Evolutionary conservation across 495 filamentous ascomycete species (phyloP).

Genomic region (Penicillium canariense): DNA sequence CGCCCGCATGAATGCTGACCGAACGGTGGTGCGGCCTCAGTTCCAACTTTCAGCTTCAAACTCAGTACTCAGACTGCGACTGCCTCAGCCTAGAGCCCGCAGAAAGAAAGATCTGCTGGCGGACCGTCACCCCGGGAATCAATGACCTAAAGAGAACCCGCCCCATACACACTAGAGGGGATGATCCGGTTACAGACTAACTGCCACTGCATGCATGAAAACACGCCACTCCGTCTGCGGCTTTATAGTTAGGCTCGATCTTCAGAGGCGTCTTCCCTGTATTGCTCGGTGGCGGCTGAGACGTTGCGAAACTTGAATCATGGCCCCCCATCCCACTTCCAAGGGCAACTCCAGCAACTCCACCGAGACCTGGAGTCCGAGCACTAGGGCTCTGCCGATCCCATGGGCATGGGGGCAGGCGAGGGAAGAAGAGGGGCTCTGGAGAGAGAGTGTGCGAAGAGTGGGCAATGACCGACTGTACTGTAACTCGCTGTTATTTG

Average conservation of each 20-base stretch:
- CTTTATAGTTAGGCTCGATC: not conserved
- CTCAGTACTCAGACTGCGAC: constrained; percentile 5
- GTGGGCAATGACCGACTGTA: not conserved
- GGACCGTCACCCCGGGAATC: too few species aligned
- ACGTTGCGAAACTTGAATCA: constrained; percentile 8
- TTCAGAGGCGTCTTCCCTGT: not conserved
- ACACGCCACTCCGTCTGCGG: too few species aligned
- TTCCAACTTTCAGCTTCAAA: not conserved
- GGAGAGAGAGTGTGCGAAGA: not conserved
- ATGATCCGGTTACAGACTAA: too few species aligned
- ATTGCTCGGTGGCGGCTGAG: not conserved
- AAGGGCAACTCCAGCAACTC: not conserved
- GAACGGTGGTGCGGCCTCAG: constrained; percentile 7
- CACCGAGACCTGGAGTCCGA: constrained; percentile 9
- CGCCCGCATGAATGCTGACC: not conserved
- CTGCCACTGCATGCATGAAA: too few species aligned
- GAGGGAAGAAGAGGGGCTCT: not conserved
- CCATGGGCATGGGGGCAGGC: not conserved
- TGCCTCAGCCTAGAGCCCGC: constrained; percentile 19
- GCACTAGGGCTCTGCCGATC: constrained; percentile 13
- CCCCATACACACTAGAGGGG: too few species aligned
- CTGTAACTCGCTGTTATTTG: too few species aligned
- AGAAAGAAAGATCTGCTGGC: constrained; percentile 7
- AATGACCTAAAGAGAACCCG: too few species aligned
- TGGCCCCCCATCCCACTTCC: not conserved